Evolutionary conservation across 2,329 filamentous ascomycete genomes (phyloP).

Genomic region (Lithohypha guttulata): DNA sequence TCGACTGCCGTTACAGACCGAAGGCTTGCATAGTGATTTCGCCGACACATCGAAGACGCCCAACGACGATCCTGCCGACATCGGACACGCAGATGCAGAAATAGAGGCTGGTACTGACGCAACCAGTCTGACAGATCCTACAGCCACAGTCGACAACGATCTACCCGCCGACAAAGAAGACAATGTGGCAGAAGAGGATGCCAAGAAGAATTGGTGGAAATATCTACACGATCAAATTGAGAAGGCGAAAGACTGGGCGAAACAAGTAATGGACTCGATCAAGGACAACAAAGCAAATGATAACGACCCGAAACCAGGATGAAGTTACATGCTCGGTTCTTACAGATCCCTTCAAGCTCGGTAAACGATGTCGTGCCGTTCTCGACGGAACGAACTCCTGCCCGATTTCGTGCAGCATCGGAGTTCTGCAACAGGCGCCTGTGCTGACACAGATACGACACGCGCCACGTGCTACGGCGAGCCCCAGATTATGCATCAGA

Average conservation of each 20-base stretch:
- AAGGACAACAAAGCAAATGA: slow-evolving; percentile 19
- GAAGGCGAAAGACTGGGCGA: slow-evolving; percentile 22
- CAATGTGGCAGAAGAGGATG: not conserved
- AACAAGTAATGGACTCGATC: slow-evolving; percentile 19
- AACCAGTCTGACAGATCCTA: not conserved
- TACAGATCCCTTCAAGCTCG: too few relatives aligned
- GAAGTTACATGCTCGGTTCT: too few relatives aligned
- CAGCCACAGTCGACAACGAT: not conserved
- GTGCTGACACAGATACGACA: too few relatives aligned
- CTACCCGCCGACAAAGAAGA: not conserved
- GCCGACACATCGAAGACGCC: slow-evolving; percentile 12
- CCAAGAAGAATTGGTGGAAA: slow-evolving; percentile 16
- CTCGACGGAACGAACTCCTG: too few relatives aligned
- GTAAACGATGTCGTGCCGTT: too few relatives aligned
- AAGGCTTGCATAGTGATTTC: slow-evolving; percentile 36
- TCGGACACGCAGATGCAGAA: not conserved
- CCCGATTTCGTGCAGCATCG: too few relatives aligned
- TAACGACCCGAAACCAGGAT: not conserved
- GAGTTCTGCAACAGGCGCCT: too few relatives aligned
- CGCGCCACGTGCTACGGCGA: too few relatives aligned
- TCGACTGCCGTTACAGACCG: slow-evolving; percentile 34
- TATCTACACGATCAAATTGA: slow-evolving; percentile 19
- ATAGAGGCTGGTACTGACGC: not conserved
- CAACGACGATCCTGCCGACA: slow-evolving; percentile 8
- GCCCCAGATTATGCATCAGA: too few relatives aligned